Evolutionary conservation across 306 rosid species (phyloP).

Genomic region (Dryas drummondii): DNA sequence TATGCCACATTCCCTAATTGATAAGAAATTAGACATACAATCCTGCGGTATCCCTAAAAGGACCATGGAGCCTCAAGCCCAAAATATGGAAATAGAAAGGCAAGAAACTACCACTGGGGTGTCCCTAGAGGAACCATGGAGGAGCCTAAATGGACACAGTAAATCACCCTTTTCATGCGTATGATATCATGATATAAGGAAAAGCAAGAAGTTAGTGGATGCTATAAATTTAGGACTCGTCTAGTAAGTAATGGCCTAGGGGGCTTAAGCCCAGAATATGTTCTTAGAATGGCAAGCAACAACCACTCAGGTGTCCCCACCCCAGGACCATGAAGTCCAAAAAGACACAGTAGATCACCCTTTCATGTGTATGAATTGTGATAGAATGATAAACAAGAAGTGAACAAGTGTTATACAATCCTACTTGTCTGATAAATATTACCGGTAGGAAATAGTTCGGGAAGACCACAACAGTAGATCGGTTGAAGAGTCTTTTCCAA

Average conservation of each 20-base stretch:
- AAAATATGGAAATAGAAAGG: neutral
- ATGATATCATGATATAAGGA: neutral
- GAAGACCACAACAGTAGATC: slow-evolving; percentile 87
- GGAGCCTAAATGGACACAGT: neutral
- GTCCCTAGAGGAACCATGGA: neutral
- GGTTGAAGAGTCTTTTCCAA: slow-evolving; percentile 88
- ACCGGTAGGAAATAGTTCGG: slow-evolving; percentile 90
- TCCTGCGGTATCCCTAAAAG: neutral
- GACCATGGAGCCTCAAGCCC: neutral
- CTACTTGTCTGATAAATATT: slow-evolving; percentile 39
- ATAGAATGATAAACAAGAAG: slow-evolving; percentile 19
- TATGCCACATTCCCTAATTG: neutral
- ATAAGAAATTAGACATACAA: neutral
- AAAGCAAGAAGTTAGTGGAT: neutral
- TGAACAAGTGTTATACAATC: neutral
- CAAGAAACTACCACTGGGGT: neutral
- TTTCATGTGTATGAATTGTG: neutral
- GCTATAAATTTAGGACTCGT: neutral
- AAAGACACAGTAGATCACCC: neutral
- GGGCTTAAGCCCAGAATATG: neutral
- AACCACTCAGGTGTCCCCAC: neutral
- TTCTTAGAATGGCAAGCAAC: neutral
- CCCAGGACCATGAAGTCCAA: neutral
- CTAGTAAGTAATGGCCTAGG: neutral
- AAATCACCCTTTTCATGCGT: neutral